Conservation (phyloP, 2,329 filamentous ascomycete genomes). For the Myriosclerotinia curreyana region DNA sequence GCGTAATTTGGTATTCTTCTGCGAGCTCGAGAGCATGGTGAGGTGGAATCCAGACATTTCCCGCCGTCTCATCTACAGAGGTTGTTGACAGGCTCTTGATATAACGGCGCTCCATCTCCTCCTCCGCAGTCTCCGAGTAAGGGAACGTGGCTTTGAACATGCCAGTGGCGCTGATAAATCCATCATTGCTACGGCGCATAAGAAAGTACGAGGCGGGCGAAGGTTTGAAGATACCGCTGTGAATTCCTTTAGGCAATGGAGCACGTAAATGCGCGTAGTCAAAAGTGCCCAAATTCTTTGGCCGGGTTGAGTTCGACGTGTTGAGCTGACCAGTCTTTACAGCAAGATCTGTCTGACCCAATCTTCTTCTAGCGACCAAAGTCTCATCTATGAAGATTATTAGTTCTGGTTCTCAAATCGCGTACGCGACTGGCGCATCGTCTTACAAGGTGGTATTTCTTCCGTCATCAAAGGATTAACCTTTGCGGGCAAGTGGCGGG, state of each 20-base stretch:
- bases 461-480: slow-evolving; percentile 66
- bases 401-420: slow-evolving; percentile 24
- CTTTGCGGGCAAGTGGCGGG: slow-evolving; percentile 51
- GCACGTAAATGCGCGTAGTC: slow-evolving; percentile 96
- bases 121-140: slow-evolving; percentile 68
- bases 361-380: slow-evolving; percentile 70
- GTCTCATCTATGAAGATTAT: slow-evolving; percentile 33
- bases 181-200: slow-evolving; percentile 86
- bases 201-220: slow-evolving; percentile 89
- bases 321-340: slow-evolving; percentile 75
- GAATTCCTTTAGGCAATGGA: slow-evolving; percentile 85
- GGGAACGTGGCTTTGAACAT: slow-evolving; percentile 93
- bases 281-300: slow-evolving; percentile 74
- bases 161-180: slow-evolving; percentile 79
- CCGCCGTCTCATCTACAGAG: slow-evolving; percentile 87
- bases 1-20: slow-evolving; percentile 78
- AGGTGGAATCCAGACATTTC: slow-evolving; percentile 94
- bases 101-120: slow-evolving; percentile 73
- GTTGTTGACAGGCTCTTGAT: slow-evolving; percentile 81
- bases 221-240: slow-evolving; percentile 88
- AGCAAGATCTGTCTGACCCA: slow-evolving; percentile 88
- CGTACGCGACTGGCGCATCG: slow-evolving; percentile 26
- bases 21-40: slow-evolving; percentile 76
- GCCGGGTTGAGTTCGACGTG: slow-evolving; percentile 67
- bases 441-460: slow-evolving; percentile 62